Evolutionary conservation across 768 basidiomycete species (phyloP), one percentile per base, ranked within the genome.

Genomic region (Saitozyma sp.): DNA sequence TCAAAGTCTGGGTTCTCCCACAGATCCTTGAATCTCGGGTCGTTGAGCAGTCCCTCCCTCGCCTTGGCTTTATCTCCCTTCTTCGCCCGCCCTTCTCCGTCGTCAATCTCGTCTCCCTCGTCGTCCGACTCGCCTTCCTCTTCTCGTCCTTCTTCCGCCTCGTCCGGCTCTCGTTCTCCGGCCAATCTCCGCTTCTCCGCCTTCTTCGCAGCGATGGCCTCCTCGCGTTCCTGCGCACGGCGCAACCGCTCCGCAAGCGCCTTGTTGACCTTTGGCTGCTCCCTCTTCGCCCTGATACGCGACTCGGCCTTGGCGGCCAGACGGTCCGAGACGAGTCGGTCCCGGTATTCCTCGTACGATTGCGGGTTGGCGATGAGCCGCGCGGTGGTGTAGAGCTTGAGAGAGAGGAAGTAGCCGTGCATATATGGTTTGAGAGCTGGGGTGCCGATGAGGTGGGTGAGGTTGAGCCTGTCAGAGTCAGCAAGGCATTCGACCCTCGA

Each of bases 341-440:
- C 92, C 66, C 92, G 89, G 79, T 97, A 88, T 74, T 99, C 96
- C 46, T 87, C 88, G 51, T 98, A 97, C 9, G 89, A 92, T 77
- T 92, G 94, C 2, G 96, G 96, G 82, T 98, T 97, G 60, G 92
- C 89, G 68, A 98, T 93, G 66, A 95, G 85, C 40, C 94, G 88
- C 1, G 96, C 96, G 55, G 94, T 89, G 70, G 94, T 91, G 82
- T 98, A 98, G 6, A 98, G 86, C 73, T 92, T 91, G 80, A 98
- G 87, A 6, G 93, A 91, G 65, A 97, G 80, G 83, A 99, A 98
- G 86, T 94, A 98, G 49, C 96, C 96, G 80, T 99, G 96, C 95
- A 99, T 97, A 81, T 98, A 99, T 5, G 96, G 96, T 80, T 95
- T 95, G 83, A 98, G 90, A 16, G 90, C 87, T 19, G 92, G 88